phyloP scores from a whole-genome alignment of 2,329 filamentous ascomycete species.

The Diaporthe citrichinensis region DNA sequence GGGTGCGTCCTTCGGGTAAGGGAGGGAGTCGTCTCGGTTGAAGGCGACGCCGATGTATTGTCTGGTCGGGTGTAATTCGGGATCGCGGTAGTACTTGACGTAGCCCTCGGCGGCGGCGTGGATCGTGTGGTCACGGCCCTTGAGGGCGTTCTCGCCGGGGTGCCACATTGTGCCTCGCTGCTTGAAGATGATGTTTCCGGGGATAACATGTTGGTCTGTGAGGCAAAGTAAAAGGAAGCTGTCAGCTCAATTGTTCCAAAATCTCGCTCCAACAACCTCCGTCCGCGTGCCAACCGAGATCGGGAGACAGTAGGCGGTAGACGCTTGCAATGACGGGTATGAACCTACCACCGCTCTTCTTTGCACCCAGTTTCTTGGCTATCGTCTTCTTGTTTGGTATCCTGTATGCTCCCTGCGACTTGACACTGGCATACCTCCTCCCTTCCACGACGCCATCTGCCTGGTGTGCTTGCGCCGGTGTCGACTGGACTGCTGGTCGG shows the following conservation, averaged over 20 bases:
- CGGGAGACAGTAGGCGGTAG: neutral
- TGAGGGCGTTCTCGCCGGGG: constrained; percentile 93
- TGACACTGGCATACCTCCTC: constrained; percentile 70
- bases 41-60: constrained; percentile 97
- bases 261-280: neutral
- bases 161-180: constrained; percentile 96
- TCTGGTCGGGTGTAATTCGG: constrained; percentile 82
- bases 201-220: constrained; percentile 89
- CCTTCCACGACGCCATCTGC: constrained; percentile 61
- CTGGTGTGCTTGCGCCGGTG: constrained; percentile 45
- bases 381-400: constrained; percentile 71
- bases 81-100: constrained; percentile 97
- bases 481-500: constrained; percentile 45
- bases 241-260: constrained; percentile 5
- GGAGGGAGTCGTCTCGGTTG: constrained; percentile 84
- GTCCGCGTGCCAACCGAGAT: neutral
- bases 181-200: constrained; percentile 98
- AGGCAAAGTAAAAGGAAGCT: neutral
- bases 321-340: neutral
- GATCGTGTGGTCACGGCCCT: constrained; percentile 97
- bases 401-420: constrained; percentile 79
- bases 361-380: constrained; percentile 91
- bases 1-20: constrained; percentile 80
- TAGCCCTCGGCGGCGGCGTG: constrained; percentile 88
- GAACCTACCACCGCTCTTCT: constrained; percentile 86